phyloP scores from a whole-genome alignment of 768 basidiomycete species.

The Ephemerocybe angulata region DNA sequence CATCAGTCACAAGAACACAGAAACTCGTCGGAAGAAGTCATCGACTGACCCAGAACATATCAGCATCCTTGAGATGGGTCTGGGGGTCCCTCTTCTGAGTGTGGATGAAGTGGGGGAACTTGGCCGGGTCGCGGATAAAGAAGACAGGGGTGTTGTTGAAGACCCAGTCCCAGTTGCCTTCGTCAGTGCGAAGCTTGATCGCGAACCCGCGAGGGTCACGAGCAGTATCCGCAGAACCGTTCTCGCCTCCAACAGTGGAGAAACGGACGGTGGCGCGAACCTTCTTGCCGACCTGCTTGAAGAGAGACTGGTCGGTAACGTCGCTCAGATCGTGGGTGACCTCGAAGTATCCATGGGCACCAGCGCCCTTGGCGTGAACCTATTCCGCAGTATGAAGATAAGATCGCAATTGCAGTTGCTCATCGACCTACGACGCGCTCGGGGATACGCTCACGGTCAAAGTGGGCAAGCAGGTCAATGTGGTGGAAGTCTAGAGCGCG shows the following conservation, averaged over 20 bases:
- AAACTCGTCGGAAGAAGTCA: not conserved
- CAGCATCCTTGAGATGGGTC: constrained; percentile 85
- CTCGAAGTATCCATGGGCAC: constrained; percentile 92
- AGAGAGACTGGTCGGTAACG: constrained; percentile 66
- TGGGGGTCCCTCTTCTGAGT: constrained; percentile 90
- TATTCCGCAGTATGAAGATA: constrained; percentile 32
- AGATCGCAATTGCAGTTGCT: not conserved
- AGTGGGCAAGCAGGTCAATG: constrained; percentile 87
- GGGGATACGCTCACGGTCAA: constrained; percentile 93
- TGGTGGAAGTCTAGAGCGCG: constrained; percentile 71
- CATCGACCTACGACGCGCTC: constrained; percentile 73
- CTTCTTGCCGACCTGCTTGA: constrained; percentile 64
- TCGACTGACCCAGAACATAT: constrained; percentile 72
- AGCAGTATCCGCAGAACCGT: constrained; percentile 86
- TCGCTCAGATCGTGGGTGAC: constrained; percentile 84
- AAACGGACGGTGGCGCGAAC: constrained; percentile 79
- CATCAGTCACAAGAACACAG: not conserved
- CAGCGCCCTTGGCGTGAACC: constrained; percentile 91
- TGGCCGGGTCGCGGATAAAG: constrained; percentile 82
- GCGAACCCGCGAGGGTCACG: constrained; percentile 95
- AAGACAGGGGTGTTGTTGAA: constrained; percentile 92
- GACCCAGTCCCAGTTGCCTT: constrained; percentile 93
- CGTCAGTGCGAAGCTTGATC: constrained; percentile 80
- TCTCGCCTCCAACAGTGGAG: constrained; percentile 90
- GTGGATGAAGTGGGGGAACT: constrained; percentile 95